Base-by-base conservation (phyloP, 2,329 filamentous ascomycete species). In the Neofusicoccum kwambonambiense region DNA sequence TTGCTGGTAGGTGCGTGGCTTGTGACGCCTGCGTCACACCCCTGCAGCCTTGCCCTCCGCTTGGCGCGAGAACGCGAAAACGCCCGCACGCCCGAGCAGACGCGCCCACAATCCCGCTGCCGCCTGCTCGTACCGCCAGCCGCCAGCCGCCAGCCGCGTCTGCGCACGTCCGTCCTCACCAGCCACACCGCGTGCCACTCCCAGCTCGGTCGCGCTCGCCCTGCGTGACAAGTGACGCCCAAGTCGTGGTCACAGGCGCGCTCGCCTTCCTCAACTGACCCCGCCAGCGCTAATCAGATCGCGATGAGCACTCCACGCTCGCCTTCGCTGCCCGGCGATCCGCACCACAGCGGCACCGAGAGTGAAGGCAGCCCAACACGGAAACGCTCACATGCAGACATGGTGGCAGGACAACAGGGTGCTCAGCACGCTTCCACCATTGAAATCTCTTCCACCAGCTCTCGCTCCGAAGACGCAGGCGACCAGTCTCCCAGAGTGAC, bases 321-420 rank as follows among this genome's bases (percentile, higher is more conserved):
- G 15, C 39, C 52, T 11, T 6, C 52, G 2, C 19, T n/a, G 3
- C 41, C 42, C 1, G 42, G 27, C 4, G 42, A 45, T 22, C 54
- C 7, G 17, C 15, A 35, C 1, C 17, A 13, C 8, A 45, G 54
- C 8, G 9, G 4, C 2, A 37, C 3, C n/a, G 31, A 35, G 9
- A 37, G 27, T 17, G 54, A 45, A 15, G 27, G n/a, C 31, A 58
- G 56, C 6, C 47, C 58, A 13, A 11, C 35, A 4, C 13, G 50
- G 19, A 65, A 64, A 42, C 65, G 61, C 15, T 65, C 65, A 5
- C 45, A 67, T n/a, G 56, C 42, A 49, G 64, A 64, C 12, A 75
- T 74, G 73, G 69, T n/a, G 12, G n/a, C 35, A 31, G 49, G 49
- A 47, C 42, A 60, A 47, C 31, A 47, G n/a, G 56, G 56, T 58